Percentiles rank a stretch among this genome's conserved stretches.
Evolutionary conservation across 1,284 basidiomycete genomes (phyloP).

Genomic region (Phaffia rhodozyma): DNA sequence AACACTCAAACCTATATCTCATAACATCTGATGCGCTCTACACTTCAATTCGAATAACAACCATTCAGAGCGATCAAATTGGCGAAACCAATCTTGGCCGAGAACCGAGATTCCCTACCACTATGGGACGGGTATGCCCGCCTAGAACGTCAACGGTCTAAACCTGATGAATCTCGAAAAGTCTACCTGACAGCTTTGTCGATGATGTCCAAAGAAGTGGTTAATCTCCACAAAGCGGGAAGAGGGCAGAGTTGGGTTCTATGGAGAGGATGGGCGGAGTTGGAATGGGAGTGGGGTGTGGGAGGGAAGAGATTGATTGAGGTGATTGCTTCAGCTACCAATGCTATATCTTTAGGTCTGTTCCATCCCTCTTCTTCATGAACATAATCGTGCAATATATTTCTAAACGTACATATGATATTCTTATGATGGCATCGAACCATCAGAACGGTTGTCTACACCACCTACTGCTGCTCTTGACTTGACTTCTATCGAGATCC

Average conservation of each 20-base stretch:
- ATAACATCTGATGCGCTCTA: background rate
- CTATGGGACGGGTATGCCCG: conserved; percentile 74
- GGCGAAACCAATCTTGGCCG: conserved; percentile 57
- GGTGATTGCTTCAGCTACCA: background rate
- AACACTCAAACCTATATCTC: background rate
- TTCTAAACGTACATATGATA: background rate
- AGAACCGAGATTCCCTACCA: conserved; percentile 49
- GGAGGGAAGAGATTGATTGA: conserved; percentile 31
- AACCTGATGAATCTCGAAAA: conserved; percentile 61
- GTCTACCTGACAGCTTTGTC: conserved; percentile 55
- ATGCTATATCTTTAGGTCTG: conserved; percentile 18
- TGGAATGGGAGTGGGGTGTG: conserved; percentile 62
- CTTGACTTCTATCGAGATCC: conserved; percentile 21
- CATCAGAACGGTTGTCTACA: conserved; percentile 2
- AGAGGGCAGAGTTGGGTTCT: conserved; percentile 36
- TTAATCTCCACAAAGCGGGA: conserved; percentile 18
- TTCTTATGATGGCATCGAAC: conserved; percentile 18
- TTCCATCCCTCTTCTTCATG: conserved; percentile 15
- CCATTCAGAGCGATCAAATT: conserved; percentile 53
- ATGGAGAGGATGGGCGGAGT: conserved; percentile 81
- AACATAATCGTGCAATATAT: background rate
- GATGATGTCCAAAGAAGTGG: conserved; percentile 24
- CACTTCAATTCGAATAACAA: background rate
- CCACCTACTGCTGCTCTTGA: background rate
- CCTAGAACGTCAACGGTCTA: conserved; percentile 60